These are phyloP conservation scores for Penicillium cosmopolitanum DNA, from an alignment of 495 filamentous ascomycete species.

Conservation along the genomic window DNA sequence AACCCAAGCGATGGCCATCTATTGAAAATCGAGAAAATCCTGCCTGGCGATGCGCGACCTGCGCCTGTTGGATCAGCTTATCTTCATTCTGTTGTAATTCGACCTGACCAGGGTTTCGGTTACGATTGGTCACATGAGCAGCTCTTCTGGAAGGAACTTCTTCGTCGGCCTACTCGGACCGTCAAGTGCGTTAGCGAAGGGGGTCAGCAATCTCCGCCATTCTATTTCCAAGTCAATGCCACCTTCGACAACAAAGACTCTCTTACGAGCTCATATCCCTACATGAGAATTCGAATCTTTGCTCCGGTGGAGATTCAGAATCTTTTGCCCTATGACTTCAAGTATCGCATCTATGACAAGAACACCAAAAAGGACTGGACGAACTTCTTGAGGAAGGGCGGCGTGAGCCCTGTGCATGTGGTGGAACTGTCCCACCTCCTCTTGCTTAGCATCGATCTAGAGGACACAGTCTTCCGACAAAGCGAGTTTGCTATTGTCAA, in stretches of 20 bases:
- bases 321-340: slow-evolving; percentile 95
- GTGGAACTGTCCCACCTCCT: slow-evolving; percentile 94
- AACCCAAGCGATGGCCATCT: slow-evolving; percentile 87
- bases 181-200: slow-evolving; percentile 85
- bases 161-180: slow-evolving; percentile 80
- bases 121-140: slow-evolving; percentile 91
- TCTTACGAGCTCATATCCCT: slow-evolving; percentile 81
- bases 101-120: slow-evolving; percentile 95
- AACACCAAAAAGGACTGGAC: slow-evolving; percentile 98
- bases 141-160: slow-evolving; percentile 88
- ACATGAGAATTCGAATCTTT: slow-evolving; percentile 88
- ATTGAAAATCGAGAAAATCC: slow-evolving; percentile 96
- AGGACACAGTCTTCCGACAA: slow-evolving; percentile 90
- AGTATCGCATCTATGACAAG: slow-evolving; percentile 97
- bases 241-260: slow-evolving; percentile 80
- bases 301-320: slow-evolving; percentile 95
- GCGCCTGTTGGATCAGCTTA: slow-evolving; percentile 92
- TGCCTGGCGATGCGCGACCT: slow-evolving; percentile 87
- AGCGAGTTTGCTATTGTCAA: slow-evolving; percentile 98
- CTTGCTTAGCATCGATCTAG: slow-evolving; percentile 89
- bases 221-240: slow-evolving; percentile 95
- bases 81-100: slow-evolving; percentile 84
- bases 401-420: slow-evolving; percentile 94
- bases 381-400: slow-evolving; percentile 94
- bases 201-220: slow-evolving; percentile 75